Conservation (phyloP, 192 early-diverging fungal genomes). For the Ambispora gerdemannii region DNA sequence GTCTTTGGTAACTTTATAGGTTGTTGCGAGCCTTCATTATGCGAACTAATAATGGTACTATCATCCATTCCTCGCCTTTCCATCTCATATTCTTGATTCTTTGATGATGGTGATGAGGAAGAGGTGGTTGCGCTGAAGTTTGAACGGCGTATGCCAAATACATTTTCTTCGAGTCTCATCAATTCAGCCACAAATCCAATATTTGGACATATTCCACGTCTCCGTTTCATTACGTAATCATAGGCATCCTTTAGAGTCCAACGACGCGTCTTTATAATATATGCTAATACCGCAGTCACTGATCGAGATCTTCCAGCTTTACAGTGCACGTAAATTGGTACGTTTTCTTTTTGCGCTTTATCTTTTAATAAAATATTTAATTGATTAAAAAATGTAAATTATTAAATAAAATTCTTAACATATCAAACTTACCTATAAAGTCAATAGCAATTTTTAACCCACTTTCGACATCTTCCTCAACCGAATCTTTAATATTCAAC, state of each 20-base stretch:
- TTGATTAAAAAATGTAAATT: neutral
- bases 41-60: slow-evolving; percentile 11
- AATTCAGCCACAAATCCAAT: slow-evolving; percentile 75
- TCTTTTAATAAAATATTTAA: slow-evolving; percentile 23
- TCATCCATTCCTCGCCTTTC: no score
- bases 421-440: slow-evolving; percentile 60
- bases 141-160: slow-evolving; percentile 45
- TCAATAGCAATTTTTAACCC: slow-evolving; percentile 59
- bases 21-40: no score
- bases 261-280: slow-evolving; percentile 55
- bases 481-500: slow-evolving; percentile 58
- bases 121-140: no score
- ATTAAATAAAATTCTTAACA: neutral
- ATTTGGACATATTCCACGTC: slow-evolving; percentile 71
- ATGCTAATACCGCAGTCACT: slow-evolving; percentile 67
- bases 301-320: slow-evolving; percentile 76
- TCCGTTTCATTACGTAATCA: slow-evolving; percentile 55
- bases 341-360: slow-evolving; percentile 37
- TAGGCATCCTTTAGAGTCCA: slow-evolving; percentile 68
- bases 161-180: slow-evolving; percentile 63
- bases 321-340: slow-evolving; percentile 72
- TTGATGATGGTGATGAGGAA: no score
- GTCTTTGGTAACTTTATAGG: no score
- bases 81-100: no score
- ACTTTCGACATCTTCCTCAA: slow-evolving; percentile 61